phyloP scores from a whole-genome alignment of 148 eudicot genomes.

The Rhododendron mucronatum region DNA sequence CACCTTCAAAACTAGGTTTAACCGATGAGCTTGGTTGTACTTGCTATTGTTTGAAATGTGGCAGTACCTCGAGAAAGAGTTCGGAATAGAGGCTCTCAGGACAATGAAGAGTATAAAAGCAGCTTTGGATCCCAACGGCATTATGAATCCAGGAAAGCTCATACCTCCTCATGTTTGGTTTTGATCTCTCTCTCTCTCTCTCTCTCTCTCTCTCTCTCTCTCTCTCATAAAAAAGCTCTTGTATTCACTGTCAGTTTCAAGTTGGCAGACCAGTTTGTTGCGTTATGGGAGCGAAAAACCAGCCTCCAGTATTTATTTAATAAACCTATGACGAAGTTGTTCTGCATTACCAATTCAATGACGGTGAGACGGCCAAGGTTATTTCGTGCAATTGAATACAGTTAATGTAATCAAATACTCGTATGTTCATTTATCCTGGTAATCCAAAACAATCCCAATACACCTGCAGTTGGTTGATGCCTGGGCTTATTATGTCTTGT shows the following conservation, averaged over 20 bases:
- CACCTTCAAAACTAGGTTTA: neutral
- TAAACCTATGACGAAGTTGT: neutral
- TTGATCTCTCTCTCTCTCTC: slow-evolving; percentile 34
- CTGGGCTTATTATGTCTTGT: neutral
- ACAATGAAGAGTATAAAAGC: slow-evolving; percentile 82
- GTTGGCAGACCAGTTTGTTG: neutral
- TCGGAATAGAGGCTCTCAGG: slow-evolving; percentile 78
- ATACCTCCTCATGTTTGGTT: slow-evolving; percentile 92
- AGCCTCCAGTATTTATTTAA: neutral
- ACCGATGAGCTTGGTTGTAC: neutral
- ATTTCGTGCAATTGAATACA: neutral
- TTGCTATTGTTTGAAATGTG: neutral
- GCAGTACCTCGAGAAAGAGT: slow-evolving; percentile 91
- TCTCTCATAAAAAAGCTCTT: neutral
- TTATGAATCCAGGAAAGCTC: slow-evolving; percentile 97
- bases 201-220: slow-evolving; percentile 22
- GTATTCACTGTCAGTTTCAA: neutral
- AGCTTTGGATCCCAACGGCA: slow-evolving; percentile 83
- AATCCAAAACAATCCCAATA: neutral
- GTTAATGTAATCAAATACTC: neutral
- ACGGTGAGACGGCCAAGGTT: neutral
- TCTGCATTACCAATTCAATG: neutral
- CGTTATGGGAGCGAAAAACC: neutral
- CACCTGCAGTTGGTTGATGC: neutral
- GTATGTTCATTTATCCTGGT: neutral